phyloP scores from a whole-genome alignment of 225 moss, liverwort and hornwort species.

The Bryoerythrophyllum caledonicum region DNA sequence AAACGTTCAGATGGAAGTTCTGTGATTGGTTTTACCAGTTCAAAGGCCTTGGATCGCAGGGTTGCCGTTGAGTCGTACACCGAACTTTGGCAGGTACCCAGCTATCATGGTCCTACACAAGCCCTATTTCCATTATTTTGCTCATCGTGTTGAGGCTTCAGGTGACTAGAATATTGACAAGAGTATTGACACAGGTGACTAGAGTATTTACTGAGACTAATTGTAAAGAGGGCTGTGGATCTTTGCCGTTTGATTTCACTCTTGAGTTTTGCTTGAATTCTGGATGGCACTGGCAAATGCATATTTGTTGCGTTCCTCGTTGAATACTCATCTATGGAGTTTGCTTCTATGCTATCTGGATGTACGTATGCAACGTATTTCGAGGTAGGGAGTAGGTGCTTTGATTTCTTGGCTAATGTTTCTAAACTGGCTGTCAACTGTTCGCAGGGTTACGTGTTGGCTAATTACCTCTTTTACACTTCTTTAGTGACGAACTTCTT shows the following conservation, averaged over 20 bases:
- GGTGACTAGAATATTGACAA: neutral
- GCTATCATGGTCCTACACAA: slow-evolving; percentile 14
- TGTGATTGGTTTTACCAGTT: slow-evolving; percentile 37
- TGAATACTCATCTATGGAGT: neutral
- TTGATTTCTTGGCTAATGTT: neutral
- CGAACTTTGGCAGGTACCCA: slow-evolving; percentile 59
- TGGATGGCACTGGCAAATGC: neutral
- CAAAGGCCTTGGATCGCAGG: slow-evolving; percentile 45
- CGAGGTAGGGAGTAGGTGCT: neutral
- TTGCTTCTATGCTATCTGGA: neutral
- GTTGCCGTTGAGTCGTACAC: slow-evolving; percentile 38
- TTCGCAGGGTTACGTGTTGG: slow-evolving; percentile 56
- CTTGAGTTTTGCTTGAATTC: slow-evolving; percentile 8
- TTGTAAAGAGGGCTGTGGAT: neutral
- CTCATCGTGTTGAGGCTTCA: slow-evolving; percentile 6
- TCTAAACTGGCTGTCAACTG: slow-evolving; percentile 16
- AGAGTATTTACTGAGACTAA: neutral
- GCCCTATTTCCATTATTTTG: neutral
- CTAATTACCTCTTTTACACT: slow-evolving; percentile 65
- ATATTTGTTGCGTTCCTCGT: neutral
- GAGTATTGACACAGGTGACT: neutral
- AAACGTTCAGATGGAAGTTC: slow-evolving; percentile 42
- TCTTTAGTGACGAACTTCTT: slow-evolving; percentile 58
- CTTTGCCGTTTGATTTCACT: slow-evolving; percentile 1
- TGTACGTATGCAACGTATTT: neutral